phyloP scores from a whole-genome alignment of 2,329 filamentous ascomycete genomes.

The Colletotrichum sublineola region DNA sequence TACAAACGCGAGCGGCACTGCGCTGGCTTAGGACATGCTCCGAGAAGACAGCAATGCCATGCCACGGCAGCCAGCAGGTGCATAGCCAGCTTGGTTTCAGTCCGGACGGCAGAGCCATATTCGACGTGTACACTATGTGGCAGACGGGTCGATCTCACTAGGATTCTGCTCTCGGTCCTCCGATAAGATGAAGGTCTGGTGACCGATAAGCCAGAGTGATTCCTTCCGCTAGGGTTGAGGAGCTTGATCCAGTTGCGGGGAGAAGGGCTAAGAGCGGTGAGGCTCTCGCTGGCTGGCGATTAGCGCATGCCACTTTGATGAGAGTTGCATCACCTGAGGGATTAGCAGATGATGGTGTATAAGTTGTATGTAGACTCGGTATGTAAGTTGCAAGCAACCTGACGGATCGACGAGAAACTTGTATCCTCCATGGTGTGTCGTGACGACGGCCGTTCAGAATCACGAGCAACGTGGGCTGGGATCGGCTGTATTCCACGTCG shows the following conservation, averaged over 20 bases:
- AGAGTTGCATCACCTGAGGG: conserved; percentile 37
- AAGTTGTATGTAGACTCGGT: background rate
- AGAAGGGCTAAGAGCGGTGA: conserved; percentile 38
- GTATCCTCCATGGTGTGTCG: background rate
- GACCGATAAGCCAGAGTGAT: conserved; percentile 25
- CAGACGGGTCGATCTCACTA: conserved; percentile 13
- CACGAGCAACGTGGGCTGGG: background rate
- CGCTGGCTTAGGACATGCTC: background rate
- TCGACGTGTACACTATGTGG: background rate
- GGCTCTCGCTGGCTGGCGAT: conserved; percentile 32
- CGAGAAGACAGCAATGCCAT: conserved; percentile 11
- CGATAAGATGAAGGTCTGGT: conserved; percentile 25
- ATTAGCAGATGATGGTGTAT: conserved; percentile 23
- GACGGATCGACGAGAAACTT: background rate
- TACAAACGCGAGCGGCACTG: conserved; percentile 9
- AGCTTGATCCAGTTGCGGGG: conserved; percentile 18
- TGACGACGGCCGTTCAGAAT: background rate
- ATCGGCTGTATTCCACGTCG: background rate
- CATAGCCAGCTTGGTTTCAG: background rate
- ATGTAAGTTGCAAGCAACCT: background rate
- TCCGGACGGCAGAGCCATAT: conserved; percentile 2
- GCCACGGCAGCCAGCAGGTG: background rate
- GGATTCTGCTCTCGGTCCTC: conserved; percentile 8
- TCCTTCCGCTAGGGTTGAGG: conserved; percentile 14
- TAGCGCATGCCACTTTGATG: conserved; percentile 32